Conservation (phyloP, 2,329 filamentous ascomycete species). For the Aspergillaceae sp. region DNA sequence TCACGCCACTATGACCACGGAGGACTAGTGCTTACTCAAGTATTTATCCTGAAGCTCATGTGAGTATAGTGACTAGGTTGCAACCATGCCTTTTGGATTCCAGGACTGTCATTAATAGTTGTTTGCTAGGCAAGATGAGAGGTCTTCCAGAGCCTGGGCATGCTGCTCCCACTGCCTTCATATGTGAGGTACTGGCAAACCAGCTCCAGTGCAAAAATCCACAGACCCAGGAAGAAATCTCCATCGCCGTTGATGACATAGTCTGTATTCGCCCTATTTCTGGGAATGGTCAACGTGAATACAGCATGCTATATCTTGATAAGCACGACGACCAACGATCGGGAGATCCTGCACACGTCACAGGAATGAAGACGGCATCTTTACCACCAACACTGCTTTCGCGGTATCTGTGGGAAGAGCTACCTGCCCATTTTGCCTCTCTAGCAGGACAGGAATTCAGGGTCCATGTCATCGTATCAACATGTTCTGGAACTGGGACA, state of each 20-base stretch:
- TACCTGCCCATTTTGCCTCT: slow-evolving; percentile 15
- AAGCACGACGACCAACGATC: neutral
- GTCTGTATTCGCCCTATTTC: slow-evolving; percentile 15
- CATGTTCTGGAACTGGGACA: slow-evolving; percentile 53
- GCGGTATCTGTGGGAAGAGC: slow-evolving; percentile 7
- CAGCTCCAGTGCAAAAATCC: slow-evolving; percentile 13
- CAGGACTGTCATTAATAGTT: neutral
- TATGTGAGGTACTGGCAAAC: slow-evolving; percentile 5
- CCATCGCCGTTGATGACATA: slow-evolving; percentile 15
- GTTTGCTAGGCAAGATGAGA: neutral
- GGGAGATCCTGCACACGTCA: slow-evolving; percentile 1
- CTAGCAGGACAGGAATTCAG: slow-evolving; percentile 3
- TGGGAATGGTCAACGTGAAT: slow-evolving; percentile 1
- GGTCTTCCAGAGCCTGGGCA: neutral
- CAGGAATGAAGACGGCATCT: slow-evolving; percentile 9
- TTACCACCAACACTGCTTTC: slow-evolving; percentile 11
- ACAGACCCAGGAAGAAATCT: slow-evolving; percentile 6
- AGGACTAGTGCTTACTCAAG: too few species aligned
- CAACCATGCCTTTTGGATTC: too few species aligned
- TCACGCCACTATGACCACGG: too few species aligned
- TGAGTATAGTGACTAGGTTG: too few species aligned
- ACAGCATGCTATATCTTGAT: slow-evolving; percentile 18
- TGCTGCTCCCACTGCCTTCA: neutral
- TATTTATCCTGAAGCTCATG: too few species aligned
- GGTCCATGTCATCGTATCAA: slow-evolving; percentile 59